Conservation (phyloP, 2,329 filamentous ascomycete species). For the Pseudogymnoascus sp. region DNA sequence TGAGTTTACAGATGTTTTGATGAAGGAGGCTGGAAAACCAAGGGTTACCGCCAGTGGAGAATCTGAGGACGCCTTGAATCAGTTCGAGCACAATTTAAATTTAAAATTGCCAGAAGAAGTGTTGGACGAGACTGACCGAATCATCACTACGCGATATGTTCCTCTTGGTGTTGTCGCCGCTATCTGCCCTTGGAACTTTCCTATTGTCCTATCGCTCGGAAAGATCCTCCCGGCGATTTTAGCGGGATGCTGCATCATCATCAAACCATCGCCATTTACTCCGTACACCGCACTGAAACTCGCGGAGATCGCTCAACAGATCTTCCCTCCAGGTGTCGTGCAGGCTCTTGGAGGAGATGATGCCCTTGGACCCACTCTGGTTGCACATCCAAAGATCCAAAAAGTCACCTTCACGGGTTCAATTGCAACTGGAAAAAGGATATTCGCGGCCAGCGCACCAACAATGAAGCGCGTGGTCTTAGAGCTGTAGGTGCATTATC, state of each 20-base stretch:
- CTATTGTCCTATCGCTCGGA: slow-evolving; percentile 37
- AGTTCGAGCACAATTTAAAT: slow-evolving; percentile 19
- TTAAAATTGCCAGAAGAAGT: slow-evolving; percentile 37
- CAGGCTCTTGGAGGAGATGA: slow-evolving; percentile 48
- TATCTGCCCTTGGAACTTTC: slow-evolving; percentile 55
- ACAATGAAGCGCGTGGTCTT: slow-evolving; percentile 46
- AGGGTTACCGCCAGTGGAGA: slow-evolving; percentile 21
- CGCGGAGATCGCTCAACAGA: slow-evolving; percentile 39
- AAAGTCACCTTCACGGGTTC: slow-evolving; percentile 54
- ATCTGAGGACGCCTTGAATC: slow-evolving; percentile 27
- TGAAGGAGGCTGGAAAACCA: slow-evolving; percentile 43
- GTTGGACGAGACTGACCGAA: slow-evolving; percentile 38
- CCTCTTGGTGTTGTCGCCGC: slow-evolving; percentile 44
- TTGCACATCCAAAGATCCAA: slow-evolving; percentile 43
- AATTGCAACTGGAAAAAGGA: slow-evolving; percentile 39
- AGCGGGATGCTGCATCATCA: slow-evolving; percentile 46
- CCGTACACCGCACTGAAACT: slow-evolving; percentile 45
- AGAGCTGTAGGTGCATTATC: slow-evolving; percentile 27
- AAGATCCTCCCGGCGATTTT: slow-evolving; percentile 43
- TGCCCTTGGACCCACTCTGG: slow-evolving; percentile 44
- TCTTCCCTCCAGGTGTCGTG: slow-evolving; percentile 48
- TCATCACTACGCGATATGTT: slow-evolving; percentile 35
- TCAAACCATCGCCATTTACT: slow-evolving; percentile 51
- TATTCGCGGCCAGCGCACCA: slow-evolving; percentile 41
- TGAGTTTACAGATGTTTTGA: slow-evolving; percentile 36